Percentiles rank a stretch among this genome's conserved stretches.
Evolutionary conservation across 352 stramenopile species (phyloP).

Genomic region (Pelagophyceae sp.): DNA sequence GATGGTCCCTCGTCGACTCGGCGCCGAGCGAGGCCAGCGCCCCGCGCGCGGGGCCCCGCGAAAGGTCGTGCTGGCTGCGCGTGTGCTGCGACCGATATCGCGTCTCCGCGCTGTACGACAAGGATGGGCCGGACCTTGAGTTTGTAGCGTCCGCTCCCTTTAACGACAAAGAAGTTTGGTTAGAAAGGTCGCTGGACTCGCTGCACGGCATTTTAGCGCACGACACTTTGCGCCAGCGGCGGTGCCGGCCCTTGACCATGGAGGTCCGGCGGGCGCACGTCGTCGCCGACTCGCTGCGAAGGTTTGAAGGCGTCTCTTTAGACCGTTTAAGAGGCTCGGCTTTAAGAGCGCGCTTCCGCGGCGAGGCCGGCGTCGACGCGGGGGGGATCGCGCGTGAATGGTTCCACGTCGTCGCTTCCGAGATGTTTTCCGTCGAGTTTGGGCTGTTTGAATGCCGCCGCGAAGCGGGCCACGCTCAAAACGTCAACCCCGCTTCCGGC

Average conservation of each 20-base stretch:
- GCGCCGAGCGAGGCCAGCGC: too few relatives aligned
- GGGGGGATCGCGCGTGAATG: constrained; percentile 34
- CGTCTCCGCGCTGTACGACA: not conserved
- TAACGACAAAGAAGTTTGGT: not conserved
- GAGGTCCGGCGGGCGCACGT: constrained; percentile 69
- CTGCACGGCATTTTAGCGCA: not conserved
- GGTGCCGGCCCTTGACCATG: constrained; percentile 5
- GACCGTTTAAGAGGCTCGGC: constrained; percentile 63
- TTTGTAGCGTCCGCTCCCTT: not conserved
- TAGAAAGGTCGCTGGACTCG: not conserved
- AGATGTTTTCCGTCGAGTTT: constrained; percentile 32
- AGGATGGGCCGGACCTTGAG: constrained; percentile 4
- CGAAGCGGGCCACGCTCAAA: not conserved
- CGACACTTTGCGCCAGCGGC: not conserved
- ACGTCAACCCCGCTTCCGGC: not conserved
- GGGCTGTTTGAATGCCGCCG: constrained; percentile 39
- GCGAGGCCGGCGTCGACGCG: constrained; percentile 34
- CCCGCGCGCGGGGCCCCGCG: too few relatives aligned
- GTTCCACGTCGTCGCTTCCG: constrained; percentile 30
- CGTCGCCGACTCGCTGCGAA: constrained; percentile 80
- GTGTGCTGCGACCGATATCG: too few relatives aligned
- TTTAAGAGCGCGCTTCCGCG: constrained; percentile 63
- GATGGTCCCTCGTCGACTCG: too few relatives aligned
- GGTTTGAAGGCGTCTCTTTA: constrained; percentile 53
- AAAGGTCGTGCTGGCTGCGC: too few relatives aligned